Evolutionary conservation across 2,329 filamentous ascomycete species (phyloP), one percentile per base, ranked within the genome.

Genomic region (Diaporthe sp.): DNA sequence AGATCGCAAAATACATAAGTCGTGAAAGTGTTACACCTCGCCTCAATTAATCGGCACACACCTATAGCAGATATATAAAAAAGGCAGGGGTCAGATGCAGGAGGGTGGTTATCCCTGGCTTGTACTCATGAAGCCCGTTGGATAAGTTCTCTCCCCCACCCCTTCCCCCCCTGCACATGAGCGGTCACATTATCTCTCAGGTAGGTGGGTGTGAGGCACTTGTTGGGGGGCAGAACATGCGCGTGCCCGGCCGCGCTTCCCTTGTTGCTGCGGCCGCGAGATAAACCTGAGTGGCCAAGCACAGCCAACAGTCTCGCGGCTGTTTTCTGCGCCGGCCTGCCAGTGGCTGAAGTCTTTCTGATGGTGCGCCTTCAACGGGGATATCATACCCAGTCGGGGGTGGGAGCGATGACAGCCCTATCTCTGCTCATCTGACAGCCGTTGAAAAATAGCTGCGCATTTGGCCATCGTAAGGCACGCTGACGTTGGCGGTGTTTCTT

Each of bases 161-260:
- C 9, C 19, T 15, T n/a, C 8, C 44, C 49, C 49, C 62, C 62
- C 44, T 68, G 46, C 22, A 72, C 25, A 25, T 57, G 67, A 76
- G 65, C 42, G 28, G 51, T 75, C 67, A 72, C 75, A 71, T 75
- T 74, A 67, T 53, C 39, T 37, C 49, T 37, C 39, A 42, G 12
- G 28, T 5, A 58, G 28, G 61, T 46, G 60, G 44, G 22, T 68
- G 62, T 68, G 62, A 68, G 46, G 62, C 62, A 68, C 28, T 68
- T 53, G 28, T 68, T 51, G 46, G 44, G n/a, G 19, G 31, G 31
- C 4, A 65, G 15, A 31, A 15, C 39, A 22, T 31, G 31, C 44
- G n/a, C 31, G 44, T 68, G 62, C 22, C 31, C 22, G 57, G 57
- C 19, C 19, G 22, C 12, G 34, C 34, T 60, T 22, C 34, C 57